Percentiles rank a stretch among this genome's conserved stretches.
phyloP scores from a whole-genome alignment of 2,329 filamentous ascomycete species.

The Sporothrix brasiliensis region DNA sequence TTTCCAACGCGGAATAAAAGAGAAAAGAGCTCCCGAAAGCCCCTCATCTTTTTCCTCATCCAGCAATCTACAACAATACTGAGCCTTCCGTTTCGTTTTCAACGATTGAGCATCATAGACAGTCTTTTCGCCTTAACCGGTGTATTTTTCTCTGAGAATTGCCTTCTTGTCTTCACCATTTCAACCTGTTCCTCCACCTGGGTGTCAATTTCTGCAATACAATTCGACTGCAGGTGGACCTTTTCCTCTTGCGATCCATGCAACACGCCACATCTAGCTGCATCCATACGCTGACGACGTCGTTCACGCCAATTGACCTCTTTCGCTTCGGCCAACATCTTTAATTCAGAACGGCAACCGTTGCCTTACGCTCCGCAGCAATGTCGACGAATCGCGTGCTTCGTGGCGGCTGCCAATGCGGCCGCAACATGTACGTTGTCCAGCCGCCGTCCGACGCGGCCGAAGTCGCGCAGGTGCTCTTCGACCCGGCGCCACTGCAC shows the following conservation, averaged over 20 bases:
- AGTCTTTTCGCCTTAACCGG: background rate
- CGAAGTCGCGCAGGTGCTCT: conserved; percentile 68
- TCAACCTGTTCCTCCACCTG: background rate
- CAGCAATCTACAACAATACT: background rate
- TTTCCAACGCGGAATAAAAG: background rate
- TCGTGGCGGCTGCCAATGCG: conserved; percentile 80
- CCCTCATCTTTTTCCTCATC: background rate
- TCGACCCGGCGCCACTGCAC: conserved; percentile 69
- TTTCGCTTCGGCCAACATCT: background rate
- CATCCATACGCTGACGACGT: conserved; percentile 5
- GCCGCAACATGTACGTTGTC: conserved; percentile 80
- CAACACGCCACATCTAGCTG: conserved; percentile 1
- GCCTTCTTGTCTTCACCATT: background rate
- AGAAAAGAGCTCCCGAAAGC: conserved; percentile 7
- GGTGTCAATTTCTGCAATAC: conserved; percentile 1
- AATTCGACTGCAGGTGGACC: conserved; percentile 22
- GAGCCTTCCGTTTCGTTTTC: background rate
- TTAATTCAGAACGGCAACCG: background rate
- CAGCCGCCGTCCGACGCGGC: conserved; percentile 63
- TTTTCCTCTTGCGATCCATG: background rate
- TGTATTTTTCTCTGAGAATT: background rate
- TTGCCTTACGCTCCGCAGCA: background rate
- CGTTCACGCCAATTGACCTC: background rate
- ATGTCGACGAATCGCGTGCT: conserved; percentile 54
- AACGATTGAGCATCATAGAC: background rate